phyloP scores from a whole-genome alignment of 192 early-diverging fungal species.

The Coemansia aciculifera region DNA sequence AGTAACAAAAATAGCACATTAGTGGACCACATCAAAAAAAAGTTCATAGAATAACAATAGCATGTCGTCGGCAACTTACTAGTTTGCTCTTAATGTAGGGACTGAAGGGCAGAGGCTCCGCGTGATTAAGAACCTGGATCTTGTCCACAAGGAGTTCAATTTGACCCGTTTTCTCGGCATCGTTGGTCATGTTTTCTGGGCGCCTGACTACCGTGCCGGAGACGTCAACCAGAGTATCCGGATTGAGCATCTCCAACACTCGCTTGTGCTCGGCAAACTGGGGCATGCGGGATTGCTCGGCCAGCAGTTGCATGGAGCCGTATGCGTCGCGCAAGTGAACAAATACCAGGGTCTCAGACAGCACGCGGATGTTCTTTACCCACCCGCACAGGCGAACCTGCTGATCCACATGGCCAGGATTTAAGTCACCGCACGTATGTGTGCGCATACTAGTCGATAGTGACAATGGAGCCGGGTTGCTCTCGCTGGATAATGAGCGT shows the following conservation, averaged over 20 bases:
- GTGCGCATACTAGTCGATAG: constrained; percentile 59
- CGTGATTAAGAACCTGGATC: constrained; percentile 69
- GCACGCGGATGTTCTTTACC: constrained; percentile 62
- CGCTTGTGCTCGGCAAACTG: constrained; percentile 33
- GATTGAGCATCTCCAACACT: constrained; percentile 46
- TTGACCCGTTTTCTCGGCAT: constrained; percentile 54
- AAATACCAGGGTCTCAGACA: constrained; percentile 74
- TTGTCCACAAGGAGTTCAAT: constrained; percentile 70
- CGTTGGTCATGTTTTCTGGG: constrained; percentile 49
- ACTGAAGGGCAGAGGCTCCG: constrained; percentile 41
- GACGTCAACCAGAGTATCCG: constrained; percentile 73
- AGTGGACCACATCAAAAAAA: background rate
- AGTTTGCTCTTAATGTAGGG: constrained; percentile 26
- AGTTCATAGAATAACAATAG: background rate
- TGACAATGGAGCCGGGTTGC: background rate
- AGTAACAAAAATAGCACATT: background rate
- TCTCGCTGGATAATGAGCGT: background rate
- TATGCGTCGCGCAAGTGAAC: constrained; percentile 74
- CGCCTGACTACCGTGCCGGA: constrained; percentile 65
- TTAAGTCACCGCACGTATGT: constrained; percentile 80
- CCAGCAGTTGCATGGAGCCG: constrained; percentile 71
- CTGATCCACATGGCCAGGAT: constrained; percentile 59
- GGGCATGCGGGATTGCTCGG: constrained; percentile 52
- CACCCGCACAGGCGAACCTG: constrained; percentile 75
- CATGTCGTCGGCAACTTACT: constrained; percentile 11